Percentiles rank a stretch among this genome's conserved stretches.
These are phyloP conservation scores for Pseudoscleropodium purum DNA, from an alignment of 225 moss, liverwort and hornwort species.

Conservation along the genomic window DNA sequence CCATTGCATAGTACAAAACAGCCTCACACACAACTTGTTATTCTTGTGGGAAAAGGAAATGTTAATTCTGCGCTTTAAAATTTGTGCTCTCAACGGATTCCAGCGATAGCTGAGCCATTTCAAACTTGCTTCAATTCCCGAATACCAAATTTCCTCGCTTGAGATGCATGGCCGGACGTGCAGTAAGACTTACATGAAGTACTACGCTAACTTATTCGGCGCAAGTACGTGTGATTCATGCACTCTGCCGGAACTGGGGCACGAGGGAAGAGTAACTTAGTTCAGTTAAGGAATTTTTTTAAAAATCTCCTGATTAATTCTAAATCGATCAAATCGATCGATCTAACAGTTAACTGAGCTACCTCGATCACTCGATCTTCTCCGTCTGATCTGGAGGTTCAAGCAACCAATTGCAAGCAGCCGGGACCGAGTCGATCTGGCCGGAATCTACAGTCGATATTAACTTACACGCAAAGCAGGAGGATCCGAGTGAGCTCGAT, in stretches of 20 bases:
- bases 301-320: not conserved
- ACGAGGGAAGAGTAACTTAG: not conserved
- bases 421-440: not conserved
- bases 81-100: not conserved
- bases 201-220: not conserved
- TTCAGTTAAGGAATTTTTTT: not conserved
- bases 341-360: not conserved
- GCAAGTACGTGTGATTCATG: not conserved
- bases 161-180: too few relatives aligned
- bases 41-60: not conserved
- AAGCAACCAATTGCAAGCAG: not conserved
- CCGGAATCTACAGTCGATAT: not conserved
- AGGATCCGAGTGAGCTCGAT: not conserved
- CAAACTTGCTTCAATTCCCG: not conserved
- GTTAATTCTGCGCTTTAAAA: not conserved
- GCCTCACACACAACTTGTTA: not conserved
- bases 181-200: not conserved
- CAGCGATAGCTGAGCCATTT: not conserved
- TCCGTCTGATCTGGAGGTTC: not conserved
- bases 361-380: not conserved
- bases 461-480: too few relatives aligned
- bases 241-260: not conserved
- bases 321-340: not conserved
- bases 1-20: too few relatives aligned
- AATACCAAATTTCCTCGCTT: not conserved